Evolutionary conservation across 2,329 filamentous ascomycete genomes (phyloP), one percentile per base, ranked within the genome.

Genomic region (Mycosphaerella arachidis): DNA sequence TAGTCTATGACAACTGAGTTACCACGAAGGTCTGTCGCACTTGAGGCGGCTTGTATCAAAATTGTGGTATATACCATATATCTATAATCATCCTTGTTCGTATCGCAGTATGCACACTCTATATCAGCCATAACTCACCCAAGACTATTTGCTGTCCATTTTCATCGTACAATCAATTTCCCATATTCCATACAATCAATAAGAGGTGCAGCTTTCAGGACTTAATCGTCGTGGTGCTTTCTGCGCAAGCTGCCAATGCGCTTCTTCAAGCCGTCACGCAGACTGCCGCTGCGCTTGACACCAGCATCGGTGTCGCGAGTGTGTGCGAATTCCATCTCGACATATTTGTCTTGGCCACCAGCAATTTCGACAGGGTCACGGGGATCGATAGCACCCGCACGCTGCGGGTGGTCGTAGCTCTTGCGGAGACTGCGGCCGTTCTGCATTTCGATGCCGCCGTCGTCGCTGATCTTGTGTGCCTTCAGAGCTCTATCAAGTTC

Each of bases 401-500:
- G 66, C 64, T 71, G 62, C 9, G 73, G 70, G 40, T 61, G 57
- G 57, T 74, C 66, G 58, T 74, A 75, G 31, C 75, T 68, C 56
- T 72, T 74, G 57, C 71, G 74, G 60, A 75, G 72, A 40, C 68
- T 68, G 35, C 71, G 72, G 48, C 73, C 74, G n/a, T 78, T 70
- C 13, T 68, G 70, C 74, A 81, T 72, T 64, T 81, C 78, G 18
- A 76, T 79, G 30, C 76, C 78, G 40, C 68, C 61, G 18, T 52
- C 50, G 37, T 71, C 67, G 59, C 73, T 67, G 54, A 72, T 72
- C 69, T 82, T 84, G 70, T 84, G 81, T 29, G 83, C 81, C 72
- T 89, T 89, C 24, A 86, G 75, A 1, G 84, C 83, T 63, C 84
- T 84, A 68, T 93, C 90, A 35, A 88, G 81, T 7, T 85, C 84